A percentile compares a stretch with the other conserved stretches of the same genome.
These are phyloP conservation scores for Gaeumannomyces sp. DNA, from an alignment of 2,329 filamentous ascomycete genomes.

Conservation along the genomic window DNA sequence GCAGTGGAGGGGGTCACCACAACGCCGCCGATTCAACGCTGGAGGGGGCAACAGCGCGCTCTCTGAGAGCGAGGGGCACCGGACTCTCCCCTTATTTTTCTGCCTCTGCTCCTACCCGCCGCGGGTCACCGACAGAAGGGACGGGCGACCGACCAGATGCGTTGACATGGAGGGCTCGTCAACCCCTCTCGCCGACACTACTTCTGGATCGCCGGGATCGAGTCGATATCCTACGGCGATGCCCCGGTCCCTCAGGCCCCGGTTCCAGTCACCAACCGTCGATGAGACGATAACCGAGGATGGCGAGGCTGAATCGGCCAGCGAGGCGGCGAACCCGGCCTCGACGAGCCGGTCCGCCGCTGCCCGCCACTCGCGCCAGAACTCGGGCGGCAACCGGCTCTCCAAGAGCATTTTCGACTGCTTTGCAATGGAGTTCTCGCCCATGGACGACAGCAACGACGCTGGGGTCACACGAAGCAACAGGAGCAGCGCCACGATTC, in stretches of 20 bases:
- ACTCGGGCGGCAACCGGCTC: constrained; percentile 47
- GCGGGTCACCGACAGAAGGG: not conserved
- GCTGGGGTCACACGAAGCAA: constrained; percentile 51
- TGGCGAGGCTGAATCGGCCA: constrained; percentile 46
- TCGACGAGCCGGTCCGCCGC: constrained; percentile 24
- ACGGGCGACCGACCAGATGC: constrained; percentile 4
- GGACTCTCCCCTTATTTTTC: not conserved
- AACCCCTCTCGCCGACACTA: constrained; percentile 65
- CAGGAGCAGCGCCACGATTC: constrained; percentile 60
- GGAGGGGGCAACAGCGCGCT: not conserved
- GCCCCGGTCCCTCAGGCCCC: constrained; percentile 31
- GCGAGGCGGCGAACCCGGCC: constrained; percentile 24
- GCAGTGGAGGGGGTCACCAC: not conserved
- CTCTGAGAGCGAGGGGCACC: not conserved
- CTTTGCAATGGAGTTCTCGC: constrained; percentile 43
- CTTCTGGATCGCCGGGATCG: constrained; percentile 70
- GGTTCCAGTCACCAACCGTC: constrained; percentile 35
- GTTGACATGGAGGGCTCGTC: constrained; percentile 54
- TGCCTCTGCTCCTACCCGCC: not conserved
- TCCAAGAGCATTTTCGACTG: constrained; percentile 43
- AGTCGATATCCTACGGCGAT: constrained; percentile 60
- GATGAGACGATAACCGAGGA: constrained; percentile 58
- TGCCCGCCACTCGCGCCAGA: constrained; percentile 55
- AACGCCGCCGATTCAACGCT: not conserved
- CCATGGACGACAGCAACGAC: constrained; percentile 41